Evolutionary conservation across 768 basidiomycete species (phyloP).

Genomic region (Termitomyces titanicus): DNA sequence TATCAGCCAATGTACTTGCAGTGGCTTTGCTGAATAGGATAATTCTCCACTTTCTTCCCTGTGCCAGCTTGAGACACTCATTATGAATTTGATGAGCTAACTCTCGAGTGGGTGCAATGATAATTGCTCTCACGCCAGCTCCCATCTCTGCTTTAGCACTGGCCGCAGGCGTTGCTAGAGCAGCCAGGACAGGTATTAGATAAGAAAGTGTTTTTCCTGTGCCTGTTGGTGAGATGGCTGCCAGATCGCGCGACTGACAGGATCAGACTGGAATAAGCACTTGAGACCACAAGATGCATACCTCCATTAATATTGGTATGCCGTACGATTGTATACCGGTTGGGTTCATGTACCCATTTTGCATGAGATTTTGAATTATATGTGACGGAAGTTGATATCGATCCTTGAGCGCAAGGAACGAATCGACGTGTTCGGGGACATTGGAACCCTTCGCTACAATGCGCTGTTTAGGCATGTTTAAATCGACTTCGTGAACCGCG

Average conservation of each 20-base stretch:
- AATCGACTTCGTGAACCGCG: constrained; percentile 12
- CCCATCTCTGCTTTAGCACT: constrained; percentile 41
- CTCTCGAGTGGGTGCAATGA: constrained; percentile 92
- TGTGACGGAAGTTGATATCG: constrained; percentile 57
- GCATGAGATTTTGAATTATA: constrained; percentile 59
- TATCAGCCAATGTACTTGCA: constrained; percentile 75
- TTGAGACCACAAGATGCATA: constrained; percentile 25
- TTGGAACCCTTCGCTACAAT: constrained; percentile 72
- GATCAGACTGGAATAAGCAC: not conserved
- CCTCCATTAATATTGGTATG: constrained; percentile 78
- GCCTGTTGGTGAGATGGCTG: constrained; percentile 95
- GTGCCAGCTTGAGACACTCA: constrained; percentile 79
- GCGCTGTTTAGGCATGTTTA: constrained; percentile 48
- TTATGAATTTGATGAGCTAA: constrained; percentile 95
- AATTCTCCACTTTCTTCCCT: constrained; percentile 80
- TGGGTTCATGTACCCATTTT: constrained; percentile 60
- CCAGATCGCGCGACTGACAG: constrained; percentile 72
- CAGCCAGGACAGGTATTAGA: constrained; percentile 74
- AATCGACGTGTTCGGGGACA: constrained; percentile 54
- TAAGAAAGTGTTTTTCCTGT: constrained; percentile 97
- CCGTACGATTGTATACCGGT: constrained; percentile 82
- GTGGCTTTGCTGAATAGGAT: constrained; percentile 88
- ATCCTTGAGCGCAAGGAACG: constrained; percentile 56
- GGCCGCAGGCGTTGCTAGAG: constrained; percentile 51
- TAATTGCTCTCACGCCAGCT: constrained; percentile 67